Evolutionary conservation across 1,139 yeast genomes (phyloP).

Genomic region (Geotrichum macrosporum): DNA sequence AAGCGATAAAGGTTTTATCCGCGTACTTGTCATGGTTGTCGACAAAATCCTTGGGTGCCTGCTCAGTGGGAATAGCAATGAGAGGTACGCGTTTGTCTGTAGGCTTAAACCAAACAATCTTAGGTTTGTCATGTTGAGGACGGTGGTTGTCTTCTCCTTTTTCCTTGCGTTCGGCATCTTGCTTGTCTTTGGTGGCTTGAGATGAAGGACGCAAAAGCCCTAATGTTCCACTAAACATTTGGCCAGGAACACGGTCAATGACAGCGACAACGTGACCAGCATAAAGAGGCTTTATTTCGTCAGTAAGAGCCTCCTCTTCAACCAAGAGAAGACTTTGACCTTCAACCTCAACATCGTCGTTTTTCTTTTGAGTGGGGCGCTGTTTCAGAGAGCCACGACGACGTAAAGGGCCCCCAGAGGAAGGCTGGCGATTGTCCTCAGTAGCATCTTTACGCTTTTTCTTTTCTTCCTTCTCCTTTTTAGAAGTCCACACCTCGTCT

Average conservation of each 20-base stretch:
- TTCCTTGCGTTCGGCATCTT: constrained; percentile 49
- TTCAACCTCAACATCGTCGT: constrained; percentile 97
- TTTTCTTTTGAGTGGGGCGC: constrained; percentile 97
- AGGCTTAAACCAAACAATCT: constrained; percentile 98
- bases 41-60: constrained; percentile 93
- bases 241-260: constrained; percentile 95
- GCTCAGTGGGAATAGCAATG: constrained; percentile 97
- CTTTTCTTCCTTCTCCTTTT: constrained; percentile 94
- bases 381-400: constrained; percentile 91
- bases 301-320: constrained; percentile 94
- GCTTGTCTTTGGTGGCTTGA: constrained; percentile 81
- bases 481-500: constrained; percentile 96
- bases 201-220: constrained; percentile 94
- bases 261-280: constrained; percentile 99
- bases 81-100: constrained; percentile 96
- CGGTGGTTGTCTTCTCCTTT: constrained; percentile 39
- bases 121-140: constrained; percentile 55
- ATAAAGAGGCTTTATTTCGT: constrained; percentile 85
- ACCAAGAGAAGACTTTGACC: constrained; percentile 88
- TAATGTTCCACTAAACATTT: constrained; percentile 80
- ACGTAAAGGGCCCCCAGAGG: constrained; percentile 47
- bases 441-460: constrained; percentile 77
- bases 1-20: constrained; percentile 82
- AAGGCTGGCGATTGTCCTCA: constrained; percentile 37
- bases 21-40: constrained; percentile 83